Percentiles rank a stretch among this genome's conserved stretches.
Evolutionary conservation across 2,329 filamentous ascomycete genomes (phyloP).

Genomic region (Penicillium sp.): DNA sequence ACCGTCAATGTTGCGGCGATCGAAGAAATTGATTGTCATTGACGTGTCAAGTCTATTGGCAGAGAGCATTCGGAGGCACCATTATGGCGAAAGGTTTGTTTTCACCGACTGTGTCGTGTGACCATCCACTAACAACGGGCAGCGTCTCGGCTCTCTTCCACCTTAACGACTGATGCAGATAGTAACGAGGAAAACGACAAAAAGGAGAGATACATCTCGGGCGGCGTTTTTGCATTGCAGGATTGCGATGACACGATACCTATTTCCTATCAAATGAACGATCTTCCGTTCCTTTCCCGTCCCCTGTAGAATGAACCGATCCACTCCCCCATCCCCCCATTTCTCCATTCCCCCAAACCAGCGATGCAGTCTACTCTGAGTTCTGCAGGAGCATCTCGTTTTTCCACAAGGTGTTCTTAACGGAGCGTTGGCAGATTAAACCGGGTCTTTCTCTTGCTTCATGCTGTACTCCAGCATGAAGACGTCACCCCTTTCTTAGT

Average conservation of each 20-base stretch:
- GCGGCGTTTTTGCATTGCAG: conserved; percentile 23
- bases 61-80: conserved; percentile 92
- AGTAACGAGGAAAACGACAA: conserved; percentile 19
- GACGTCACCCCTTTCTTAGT: conserved; percentile 10
- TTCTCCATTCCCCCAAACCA: conserved; percentile 48
- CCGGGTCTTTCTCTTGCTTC: conserved; percentile 22
- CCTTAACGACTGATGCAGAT: conserved; percentile 50
- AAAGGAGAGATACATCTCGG: conserved; percentile 11
- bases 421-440: conserved; percentile 76
- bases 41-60: conserved; percentile 85
- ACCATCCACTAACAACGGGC: conserved; percentile 25
- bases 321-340: conserved; percentile 5
- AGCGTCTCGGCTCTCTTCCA: conserved; percentile 64
- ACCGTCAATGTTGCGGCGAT: conserved; percentile 67
- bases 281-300: conserved; percentile 2
- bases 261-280: conserved; percentile 18
- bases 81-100: conserved; percentile 82
- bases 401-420: conserved; percentile 69
- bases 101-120: conserved; percentile 50
- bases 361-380: conserved; percentile 70
- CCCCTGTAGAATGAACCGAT: background rate
- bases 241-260: conserved; percentile 27
- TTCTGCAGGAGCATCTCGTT: conserved; percentile 70
- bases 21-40: conserved; percentile 82
- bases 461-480: conserved; percentile 20